Conservation (phyloP, 257 asterid species). For the Solanum sitiens region DNA sequence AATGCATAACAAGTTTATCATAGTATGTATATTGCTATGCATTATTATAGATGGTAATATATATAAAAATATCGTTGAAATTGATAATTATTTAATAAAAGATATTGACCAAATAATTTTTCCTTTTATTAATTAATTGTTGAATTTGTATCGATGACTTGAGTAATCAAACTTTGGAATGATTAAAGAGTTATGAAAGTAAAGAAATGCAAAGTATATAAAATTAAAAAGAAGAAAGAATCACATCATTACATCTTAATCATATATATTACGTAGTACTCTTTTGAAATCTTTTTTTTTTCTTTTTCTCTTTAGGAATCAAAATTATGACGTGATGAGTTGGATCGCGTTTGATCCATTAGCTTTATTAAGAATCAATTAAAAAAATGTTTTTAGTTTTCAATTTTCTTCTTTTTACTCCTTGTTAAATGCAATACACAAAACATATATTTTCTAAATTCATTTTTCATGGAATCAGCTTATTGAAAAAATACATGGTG, state of each 20-base stretch:
- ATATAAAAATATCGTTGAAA: too few species aligned
- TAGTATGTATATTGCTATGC: too few species aligned
- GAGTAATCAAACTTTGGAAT: background rate
- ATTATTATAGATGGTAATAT: too few species aligned
- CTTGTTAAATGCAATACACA: background rate
- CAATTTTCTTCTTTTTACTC: background rate
- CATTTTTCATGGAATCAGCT: too few species aligned
- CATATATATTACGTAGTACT: background rate
- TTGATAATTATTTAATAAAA: too few species aligned
- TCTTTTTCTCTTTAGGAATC: background rate
- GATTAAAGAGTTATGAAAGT: background rate
- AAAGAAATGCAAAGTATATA: background rate
- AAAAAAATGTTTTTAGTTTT: background rate
- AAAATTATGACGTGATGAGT: background rate
- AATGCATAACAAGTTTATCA: too few species aligned
- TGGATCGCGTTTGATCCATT: background rate
- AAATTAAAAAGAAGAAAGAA: background rate
- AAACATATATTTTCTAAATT: background rate
- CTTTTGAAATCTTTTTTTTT: background rate
- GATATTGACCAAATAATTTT: too few species aligned
- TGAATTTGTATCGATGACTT: background rate
- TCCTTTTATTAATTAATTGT: too few species aligned
- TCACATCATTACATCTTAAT: background rate
- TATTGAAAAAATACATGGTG: background rate
- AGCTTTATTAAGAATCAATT: background rate